phyloP scores from a whole-genome alignment of 495 filamentous ascomycete species.

The Coniosporium apollinis region DNA sequence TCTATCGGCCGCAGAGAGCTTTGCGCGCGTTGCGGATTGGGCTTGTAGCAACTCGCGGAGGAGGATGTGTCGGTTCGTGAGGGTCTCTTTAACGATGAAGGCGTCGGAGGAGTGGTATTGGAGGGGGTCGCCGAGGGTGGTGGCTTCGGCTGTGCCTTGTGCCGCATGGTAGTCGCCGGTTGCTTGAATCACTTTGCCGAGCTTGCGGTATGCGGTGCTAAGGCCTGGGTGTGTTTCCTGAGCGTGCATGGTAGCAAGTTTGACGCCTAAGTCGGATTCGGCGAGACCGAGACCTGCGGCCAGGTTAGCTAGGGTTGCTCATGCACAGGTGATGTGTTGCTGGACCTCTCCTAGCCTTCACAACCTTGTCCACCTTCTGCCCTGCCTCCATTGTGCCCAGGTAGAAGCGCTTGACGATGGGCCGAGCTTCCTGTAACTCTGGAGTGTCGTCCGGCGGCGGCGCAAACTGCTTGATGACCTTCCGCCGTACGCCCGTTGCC shows the following conservation, averaged over 20 bases:
- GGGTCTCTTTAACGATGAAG: conserved; percentile 95
- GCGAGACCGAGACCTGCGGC: conserved; percentile 69
- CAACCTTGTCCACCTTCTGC: conserved; percentile 87
- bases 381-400: conserved; percentile 85
- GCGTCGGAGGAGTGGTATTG: conserved; percentile 92
- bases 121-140: conserved; percentile 82
- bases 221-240: conserved; percentile 85
- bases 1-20: conserved; percentile 69
- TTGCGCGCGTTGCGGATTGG: conserved; percentile 60
- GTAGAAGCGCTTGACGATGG: conserved; percentile 90
- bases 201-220: conserved; percentile 77
- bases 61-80: conserved; percentile 97
- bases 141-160: conserved; percentile 91
- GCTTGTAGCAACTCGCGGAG: conserved; percentile 84
- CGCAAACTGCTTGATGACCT: conserved; percentile 96
- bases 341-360: conserved; percentile 81
- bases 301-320: not conserved
- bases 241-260: conserved; percentile 64
- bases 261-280: conserved; percentile 86
- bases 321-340: not conserved
- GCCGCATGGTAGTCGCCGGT: conserved; percentile 94
- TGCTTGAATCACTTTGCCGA: conserved; percentile 81
- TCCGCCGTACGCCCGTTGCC: conserved; percentile 84
- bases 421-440: conserved; percentile 75
- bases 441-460: conserved; percentile 95